Conservation (phyloP, 345 rosid genomes). For the Acer campestre region DNA sequence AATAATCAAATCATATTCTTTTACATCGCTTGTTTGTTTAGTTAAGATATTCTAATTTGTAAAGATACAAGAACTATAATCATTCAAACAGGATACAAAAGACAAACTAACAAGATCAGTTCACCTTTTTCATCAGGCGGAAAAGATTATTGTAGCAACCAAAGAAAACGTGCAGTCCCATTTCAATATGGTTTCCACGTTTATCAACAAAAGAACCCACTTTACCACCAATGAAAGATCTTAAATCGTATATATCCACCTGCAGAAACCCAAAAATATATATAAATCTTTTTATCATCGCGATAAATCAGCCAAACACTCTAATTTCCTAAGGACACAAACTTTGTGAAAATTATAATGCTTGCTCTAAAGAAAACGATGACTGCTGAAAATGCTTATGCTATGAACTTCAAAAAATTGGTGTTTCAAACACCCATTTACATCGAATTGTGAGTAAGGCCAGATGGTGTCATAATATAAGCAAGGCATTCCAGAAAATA, state of each 20-base stretch:
- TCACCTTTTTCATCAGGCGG: constrained; percentile 96
- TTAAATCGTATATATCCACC: constrained; percentile 96
- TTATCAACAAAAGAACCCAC: constrained; percentile 96
- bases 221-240: constrained; percentile 95
- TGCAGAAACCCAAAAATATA: constrained; percentile 31
- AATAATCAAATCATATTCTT: neutral
- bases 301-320: neutral
- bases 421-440: neutral
- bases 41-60: neutral
- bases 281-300: neutral
- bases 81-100: neutral
- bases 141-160: constrained; percentile 98
- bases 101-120: constrained; percentile 12
- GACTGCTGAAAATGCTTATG: neutral
- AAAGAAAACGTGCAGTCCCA: constrained; percentile 98
- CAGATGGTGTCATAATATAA: neutral
- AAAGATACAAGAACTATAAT: neutral
- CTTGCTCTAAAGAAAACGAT: neutral
- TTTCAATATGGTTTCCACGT: constrained; percentile 92
- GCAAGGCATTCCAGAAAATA: neutral
- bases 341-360: neutral
- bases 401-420: neutral
- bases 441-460: neutral
- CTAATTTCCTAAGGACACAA: neutral
- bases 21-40: neutral